Percentiles rank a stretch among this genome's conserved stretches.
Evolutionary conservation across 169 alveolate genomes (phyloP).

Genomic region (Cryptosporidium andersoni): DNA sequence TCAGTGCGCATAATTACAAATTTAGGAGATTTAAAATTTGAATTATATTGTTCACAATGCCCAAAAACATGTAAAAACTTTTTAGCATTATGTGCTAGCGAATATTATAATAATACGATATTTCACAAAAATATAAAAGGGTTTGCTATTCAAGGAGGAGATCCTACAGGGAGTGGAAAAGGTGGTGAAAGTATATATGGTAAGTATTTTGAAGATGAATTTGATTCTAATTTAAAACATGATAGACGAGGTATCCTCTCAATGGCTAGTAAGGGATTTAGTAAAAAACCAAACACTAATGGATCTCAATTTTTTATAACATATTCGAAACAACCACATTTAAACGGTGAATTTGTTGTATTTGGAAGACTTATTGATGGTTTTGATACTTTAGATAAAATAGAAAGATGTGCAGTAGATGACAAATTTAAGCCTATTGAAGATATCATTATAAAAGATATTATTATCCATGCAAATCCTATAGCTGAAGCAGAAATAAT

Average conservation of each 20-base stretch:
- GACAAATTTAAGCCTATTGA: conserved; percentile 83
- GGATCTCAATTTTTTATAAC: conserved; percentile 93
- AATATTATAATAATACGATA: conserved; percentile 86
- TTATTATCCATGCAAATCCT: conserved; percentile 65
- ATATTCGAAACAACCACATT: conserved; percentile 90
- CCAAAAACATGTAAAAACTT: conserved; percentile 90
- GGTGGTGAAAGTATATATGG: conserved; percentile 98
- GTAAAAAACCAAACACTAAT: conserved; percentile 85
- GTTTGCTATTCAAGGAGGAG: conserved; percentile 97
- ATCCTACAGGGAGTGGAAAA: conserved; percentile 97
- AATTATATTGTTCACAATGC: conserved; percentile 75
- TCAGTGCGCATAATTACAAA: conserved; percentile 62
- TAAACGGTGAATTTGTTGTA: conserved; percentile 89
- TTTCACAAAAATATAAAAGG: conserved; percentile 92
- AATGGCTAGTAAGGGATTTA: conserved; percentile 89
- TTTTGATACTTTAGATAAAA: conserved; percentile 87
- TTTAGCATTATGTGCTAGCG: conserved; percentile 83
- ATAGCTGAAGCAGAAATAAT: conserved; percentile 48
- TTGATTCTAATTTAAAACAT: conserved; percentile 91
- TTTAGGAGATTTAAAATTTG: conserved; percentile 69
- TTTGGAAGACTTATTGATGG: conserved; percentile 93
- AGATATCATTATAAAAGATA: conserved; percentile 79
- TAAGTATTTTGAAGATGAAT: conserved; percentile 94
- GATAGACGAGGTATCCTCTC: conserved; percentile 89
- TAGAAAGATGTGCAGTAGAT: conserved; percentile 82